These are phyloP conservation scores for Vigna hirtella DNA, from an alignment of 306 rosid genomes.

Conservation along the genomic window DNA sequence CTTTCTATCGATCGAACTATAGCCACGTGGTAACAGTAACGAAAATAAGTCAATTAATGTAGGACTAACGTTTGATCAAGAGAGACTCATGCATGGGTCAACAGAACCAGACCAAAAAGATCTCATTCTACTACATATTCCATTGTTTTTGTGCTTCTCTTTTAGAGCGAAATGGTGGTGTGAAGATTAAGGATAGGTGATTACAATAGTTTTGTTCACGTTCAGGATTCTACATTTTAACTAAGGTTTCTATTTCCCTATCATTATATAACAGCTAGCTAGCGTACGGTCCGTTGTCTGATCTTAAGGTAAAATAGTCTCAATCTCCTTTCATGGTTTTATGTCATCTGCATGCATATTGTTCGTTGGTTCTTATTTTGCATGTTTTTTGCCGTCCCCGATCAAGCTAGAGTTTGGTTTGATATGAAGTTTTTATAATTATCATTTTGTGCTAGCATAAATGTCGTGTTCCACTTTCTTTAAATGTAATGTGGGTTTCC, in stretches of 20 bases:
- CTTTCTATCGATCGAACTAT: too few species aligned
- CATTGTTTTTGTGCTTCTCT: neutral
- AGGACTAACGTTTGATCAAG: neutral
- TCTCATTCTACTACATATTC: neutral
- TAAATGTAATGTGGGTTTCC: neutral
- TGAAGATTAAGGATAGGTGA: neutral
- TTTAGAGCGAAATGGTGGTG: neutral
- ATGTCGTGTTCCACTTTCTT: neutral
- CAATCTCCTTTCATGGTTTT: constrained; percentile 8
- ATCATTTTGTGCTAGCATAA: neutral
- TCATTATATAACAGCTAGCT: neutral
- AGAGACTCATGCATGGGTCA: neutral
- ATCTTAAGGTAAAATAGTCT: neutral
- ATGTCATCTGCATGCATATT: constrained; percentile 35
- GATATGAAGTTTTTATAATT: neutral
- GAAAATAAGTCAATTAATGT: neutral
- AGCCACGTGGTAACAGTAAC: neutral
- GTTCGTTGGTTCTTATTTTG: neutral
- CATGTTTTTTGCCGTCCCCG: neutral
- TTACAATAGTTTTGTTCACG: neutral
- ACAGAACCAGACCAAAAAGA: constrained; percentile 9
- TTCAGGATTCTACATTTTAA: neutral
- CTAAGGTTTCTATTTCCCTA: neutral
- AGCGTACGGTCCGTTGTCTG: too few species aligned
- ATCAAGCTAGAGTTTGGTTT: neutral